These are phyloP conservation scores for Claviceps sp. DNA, from an alignment of 2,329 filamentous ascomycete species.

Conservation along the genomic window DNA sequence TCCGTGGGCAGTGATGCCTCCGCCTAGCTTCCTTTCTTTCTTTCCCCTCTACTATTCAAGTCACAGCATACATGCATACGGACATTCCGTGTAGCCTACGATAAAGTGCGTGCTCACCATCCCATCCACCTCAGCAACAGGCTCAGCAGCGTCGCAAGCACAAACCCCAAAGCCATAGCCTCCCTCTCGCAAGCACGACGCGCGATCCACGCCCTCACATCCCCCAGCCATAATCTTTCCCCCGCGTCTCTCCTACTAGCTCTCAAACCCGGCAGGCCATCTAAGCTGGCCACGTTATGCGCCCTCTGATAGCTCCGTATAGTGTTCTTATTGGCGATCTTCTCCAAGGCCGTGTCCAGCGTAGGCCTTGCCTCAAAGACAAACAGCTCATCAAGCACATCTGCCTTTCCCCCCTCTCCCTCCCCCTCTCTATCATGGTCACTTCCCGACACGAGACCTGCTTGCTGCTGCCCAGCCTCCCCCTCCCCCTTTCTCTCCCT, in stretches of 20 bases:
- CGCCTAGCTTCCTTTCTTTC: neutral
- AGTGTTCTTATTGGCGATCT: conserved; percentile 33
- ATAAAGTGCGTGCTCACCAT: neutral
- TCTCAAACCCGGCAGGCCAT: conserved; percentile 44
- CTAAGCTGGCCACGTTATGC: conserved; percentile 42
- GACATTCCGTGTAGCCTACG: too few species aligned
- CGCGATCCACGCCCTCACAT: conserved; percentile 17
- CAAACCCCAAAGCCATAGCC: conserved; percentile 15
- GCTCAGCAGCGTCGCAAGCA: neutral
- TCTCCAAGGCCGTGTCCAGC: conserved; percentile 33
- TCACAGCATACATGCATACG: too few species aligned
- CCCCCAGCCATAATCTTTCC: conserved; percentile 31
- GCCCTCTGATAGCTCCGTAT: conserved; percentile 41
- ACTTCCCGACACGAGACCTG: neutral
- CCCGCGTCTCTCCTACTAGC: conserved; percentile 36
- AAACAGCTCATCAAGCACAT: conserved; percentile 18
- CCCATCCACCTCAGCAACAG: neutral
- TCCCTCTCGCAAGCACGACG: conserved; percentile 18
- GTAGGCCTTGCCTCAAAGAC: conserved; percentile 43
- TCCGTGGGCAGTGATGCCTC: too few species aligned
- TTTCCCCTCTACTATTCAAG: neutral
- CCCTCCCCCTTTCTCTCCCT: neutral
- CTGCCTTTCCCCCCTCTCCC: too few species aligned
- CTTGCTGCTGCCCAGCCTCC: conserved; percentile 3
- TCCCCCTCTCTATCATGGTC: too few species aligned